Conservation (phyloP, 495 filamentous ascomycete genomes). For the Daldinia concentrica region DNA sequence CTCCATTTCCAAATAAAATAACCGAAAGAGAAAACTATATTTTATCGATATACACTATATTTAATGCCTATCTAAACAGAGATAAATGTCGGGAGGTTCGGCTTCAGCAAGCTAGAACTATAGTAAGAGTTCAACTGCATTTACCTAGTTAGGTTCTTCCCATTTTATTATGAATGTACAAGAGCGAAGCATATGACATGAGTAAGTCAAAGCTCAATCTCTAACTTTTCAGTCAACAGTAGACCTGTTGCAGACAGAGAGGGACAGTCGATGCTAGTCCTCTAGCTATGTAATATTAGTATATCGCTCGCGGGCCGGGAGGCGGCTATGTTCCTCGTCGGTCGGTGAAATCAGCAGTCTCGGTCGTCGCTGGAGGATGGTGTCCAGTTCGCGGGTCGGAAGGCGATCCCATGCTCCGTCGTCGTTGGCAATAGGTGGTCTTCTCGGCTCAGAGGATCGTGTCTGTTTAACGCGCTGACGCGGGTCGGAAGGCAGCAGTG, state of each 20-base stretch:
- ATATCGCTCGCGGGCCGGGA: background rate
- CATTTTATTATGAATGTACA: background rate
- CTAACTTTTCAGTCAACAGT: background rate
- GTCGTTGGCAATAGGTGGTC: background rate
- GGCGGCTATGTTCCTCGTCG: background rate
- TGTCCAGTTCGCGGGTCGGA: background rate
- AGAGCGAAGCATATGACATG: background rate
- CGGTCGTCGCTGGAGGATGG: background rate
- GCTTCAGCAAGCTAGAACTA: background rate
- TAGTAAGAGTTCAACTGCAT: background rate
- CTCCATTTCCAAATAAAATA: too few relatives aligned
- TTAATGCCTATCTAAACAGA: background rate
- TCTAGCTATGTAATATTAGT: background rate
- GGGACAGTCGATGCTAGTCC: background rate
- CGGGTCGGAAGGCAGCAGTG: constrained; percentile 5
- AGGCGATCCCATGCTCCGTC: background rate
- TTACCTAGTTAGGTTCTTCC: background rate
- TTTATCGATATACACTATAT: background rate
- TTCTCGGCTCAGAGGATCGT: background rate
- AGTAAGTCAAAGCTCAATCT: background rate
- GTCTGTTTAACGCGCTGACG: background rate
- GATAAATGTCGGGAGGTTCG: constrained; percentile 17
- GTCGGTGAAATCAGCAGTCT: background rate
- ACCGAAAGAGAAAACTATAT: too few relatives aligned
- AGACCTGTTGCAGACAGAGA: background rate